Percentiles rank a stretch among this genome's conserved stretches.
Conservation (phyloP, 169 alveolate species). For the Babesia divergens region DNA sequence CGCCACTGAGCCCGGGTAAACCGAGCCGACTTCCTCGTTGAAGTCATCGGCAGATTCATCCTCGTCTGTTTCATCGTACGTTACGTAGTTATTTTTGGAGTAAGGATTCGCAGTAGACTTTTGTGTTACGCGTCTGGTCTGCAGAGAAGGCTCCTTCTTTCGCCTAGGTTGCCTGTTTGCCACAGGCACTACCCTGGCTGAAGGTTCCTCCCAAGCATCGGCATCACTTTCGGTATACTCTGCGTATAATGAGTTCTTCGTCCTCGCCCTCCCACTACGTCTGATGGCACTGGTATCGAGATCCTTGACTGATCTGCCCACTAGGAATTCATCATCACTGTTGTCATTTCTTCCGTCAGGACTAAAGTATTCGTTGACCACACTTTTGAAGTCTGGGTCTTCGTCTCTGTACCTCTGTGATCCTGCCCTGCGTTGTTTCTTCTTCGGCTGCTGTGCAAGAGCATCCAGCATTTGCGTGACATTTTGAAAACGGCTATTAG, state of each 20-base stretch:
- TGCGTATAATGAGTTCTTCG: conserved; percentile 41
- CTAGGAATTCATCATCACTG: conserved; percentile 63
- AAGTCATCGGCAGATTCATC: conserved; percentile 28
- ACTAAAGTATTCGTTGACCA: conserved; percentile 49
- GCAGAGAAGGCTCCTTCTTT: conserved; percentile 21
- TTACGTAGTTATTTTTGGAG: conserved; percentile 52
- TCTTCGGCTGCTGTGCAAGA: conserved; percentile 60
- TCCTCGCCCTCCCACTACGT: conserved; percentile 60
- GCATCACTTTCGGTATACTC: conserved; percentile 68
- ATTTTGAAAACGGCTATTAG: conserved; percentile 60
- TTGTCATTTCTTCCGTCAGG: conserved; percentile 45
- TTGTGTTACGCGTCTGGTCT: conserved; percentile 1
- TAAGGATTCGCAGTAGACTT: conserved; percentile 47
- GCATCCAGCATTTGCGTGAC: conserved; percentile 66
- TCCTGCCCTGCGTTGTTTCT: conserved; percentile 22
- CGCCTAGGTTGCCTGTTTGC: neutral
- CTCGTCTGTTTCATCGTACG: conserved; percentile 51
- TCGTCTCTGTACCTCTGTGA: conserved; percentile 18
- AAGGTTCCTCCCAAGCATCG: conserved; percentile 55
- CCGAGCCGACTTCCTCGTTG: conserved; percentile 7
- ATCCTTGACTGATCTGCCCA: conserved; percentile 38
- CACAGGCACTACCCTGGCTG: neutral
- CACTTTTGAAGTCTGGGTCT: conserved; percentile 61
- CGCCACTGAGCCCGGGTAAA: conserved; percentile 24
- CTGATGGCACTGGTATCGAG: conserved; percentile 37